These are phyloP conservation scores for Omphalea diandra DNA, from an alignment of 441 rosid genomes.

Conservation along the genomic window DNA sequence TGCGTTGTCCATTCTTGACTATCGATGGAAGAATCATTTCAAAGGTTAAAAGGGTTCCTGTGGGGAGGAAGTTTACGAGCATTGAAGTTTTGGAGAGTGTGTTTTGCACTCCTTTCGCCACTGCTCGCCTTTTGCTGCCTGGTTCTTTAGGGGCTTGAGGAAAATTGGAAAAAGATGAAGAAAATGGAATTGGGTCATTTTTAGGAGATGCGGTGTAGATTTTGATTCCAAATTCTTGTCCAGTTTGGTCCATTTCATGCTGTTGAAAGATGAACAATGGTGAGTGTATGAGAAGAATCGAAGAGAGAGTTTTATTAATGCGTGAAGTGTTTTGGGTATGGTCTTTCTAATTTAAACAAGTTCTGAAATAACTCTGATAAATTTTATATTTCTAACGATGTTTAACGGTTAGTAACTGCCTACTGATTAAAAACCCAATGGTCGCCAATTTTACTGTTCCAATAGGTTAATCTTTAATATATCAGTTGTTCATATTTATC, in stretches of 20 bases:
- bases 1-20: constrained; percentile 62
- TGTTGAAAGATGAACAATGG: not conserved
- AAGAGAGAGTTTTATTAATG: not conserved
- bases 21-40: constrained; percentile 89
- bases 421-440: not conserved
- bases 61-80: constrained; percentile 82
- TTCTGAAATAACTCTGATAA: not conserved
- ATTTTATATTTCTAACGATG: not conserved
- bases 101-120: constrained; percentile 41
- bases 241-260: constrained; percentile 36
- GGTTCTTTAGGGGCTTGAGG: constrained; percentile 21
- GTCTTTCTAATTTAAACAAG: not conserved
- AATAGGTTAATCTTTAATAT: no score
- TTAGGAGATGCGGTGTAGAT: constrained; percentile 30
- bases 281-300: not conserved
- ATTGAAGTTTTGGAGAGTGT: constrained; percentile 80
- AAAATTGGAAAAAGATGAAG: not conserved
- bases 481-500: no score
- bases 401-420: constrained; percentile 16
- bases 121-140: constrained; percentile 30
- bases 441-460: not conserved
- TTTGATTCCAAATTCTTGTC: constrained; percentile 30
- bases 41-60: constrained; percentile 84
- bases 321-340: not conserved
- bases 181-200: constrained; percentile 8